These are phyloP conservation scores for Barnettozyma pratensis DNA, from an alignment of 805 yeast genomes.

Conservation along the genomic window DNA sequence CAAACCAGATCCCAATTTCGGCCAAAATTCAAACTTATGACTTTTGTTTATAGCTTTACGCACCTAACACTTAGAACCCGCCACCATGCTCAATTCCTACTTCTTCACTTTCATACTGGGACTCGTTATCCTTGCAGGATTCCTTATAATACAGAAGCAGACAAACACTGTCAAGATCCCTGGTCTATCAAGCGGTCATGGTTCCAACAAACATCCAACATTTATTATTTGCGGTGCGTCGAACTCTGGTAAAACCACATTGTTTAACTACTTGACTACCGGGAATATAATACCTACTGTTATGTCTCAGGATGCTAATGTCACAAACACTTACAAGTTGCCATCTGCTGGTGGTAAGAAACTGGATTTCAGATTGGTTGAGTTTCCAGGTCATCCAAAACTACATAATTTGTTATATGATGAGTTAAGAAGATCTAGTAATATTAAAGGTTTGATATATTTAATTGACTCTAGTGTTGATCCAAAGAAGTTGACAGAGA, in stretches of 20 bases:
- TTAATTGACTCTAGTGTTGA: conserved; percentile 72
- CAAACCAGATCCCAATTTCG: no score
- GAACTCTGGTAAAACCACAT: conserved; percentile 60
- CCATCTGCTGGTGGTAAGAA: conserved; percentile 33
- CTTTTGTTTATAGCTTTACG: no score
- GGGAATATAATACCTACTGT: conserved; percentile 35
- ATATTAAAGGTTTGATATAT: conserved; percentile 64
- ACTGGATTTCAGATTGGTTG: conserved; percentile 51
- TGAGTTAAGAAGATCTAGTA: conserved; percentile 37
- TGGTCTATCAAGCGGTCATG: conserved; percentile 8
- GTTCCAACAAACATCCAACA: conserved; percentile 40
- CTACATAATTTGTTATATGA: conserved; percentile 52
- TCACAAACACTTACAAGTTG: conserved; percentile 31
- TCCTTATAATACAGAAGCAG: conserved; percentile 13
- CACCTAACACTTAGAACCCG: not conserved
- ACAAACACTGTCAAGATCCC: conserved; percentile 12
- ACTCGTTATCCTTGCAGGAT: conserved; percentile 4
- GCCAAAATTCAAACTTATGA: no score
- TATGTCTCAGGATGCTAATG: conserved; percentile 46
- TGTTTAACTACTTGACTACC: conserved; percentile 35
- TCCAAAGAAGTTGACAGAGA: conserved; percentile 40
- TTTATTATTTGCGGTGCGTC: conserved; percentile 62
- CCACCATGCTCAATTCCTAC: conserved; percentile 1
- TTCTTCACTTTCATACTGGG: conserved; percentile 5
- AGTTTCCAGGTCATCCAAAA: conserved; percentile 86